Conservation (phyloP, 2,329 filamentous ascomycete genomes). For the Phialocephala subalpina region DNA sequence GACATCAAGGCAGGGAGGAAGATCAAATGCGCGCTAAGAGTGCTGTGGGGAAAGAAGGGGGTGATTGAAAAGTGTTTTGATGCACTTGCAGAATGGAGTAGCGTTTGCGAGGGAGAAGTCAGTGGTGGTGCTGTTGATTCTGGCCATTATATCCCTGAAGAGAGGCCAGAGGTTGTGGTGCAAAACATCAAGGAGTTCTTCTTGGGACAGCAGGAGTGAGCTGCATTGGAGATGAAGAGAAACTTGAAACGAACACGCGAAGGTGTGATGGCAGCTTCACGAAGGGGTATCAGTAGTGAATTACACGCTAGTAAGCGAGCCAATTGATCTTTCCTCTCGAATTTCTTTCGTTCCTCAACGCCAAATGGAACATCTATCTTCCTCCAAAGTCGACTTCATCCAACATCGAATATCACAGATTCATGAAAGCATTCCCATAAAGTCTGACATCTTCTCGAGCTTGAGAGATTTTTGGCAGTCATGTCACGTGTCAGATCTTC, state of each 20-base stretch:
- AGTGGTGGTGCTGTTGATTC: slow-evolving; percentile 53
- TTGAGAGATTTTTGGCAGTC: too few species aligned
- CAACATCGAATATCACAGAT: too few species aligned
- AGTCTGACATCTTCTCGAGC: too few species aligned
- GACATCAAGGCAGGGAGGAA: slow-evolving; percentile 53
- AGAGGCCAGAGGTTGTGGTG: slow-evolving; percentile 56
- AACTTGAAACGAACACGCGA: background rate
- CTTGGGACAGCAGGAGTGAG: background rate
- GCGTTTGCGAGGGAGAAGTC: slow-evolving; percentile 50
- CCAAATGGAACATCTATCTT: background rate
- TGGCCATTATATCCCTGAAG: slow-evolving; percentile 59
- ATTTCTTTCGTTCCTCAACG: background rate
- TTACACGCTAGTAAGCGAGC: background rate
- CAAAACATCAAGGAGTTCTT: slow-evolving; percentile 51
- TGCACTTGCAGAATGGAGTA: slow-evolving; percentile 57
- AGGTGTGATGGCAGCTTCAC: background rate
- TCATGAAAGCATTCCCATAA: too few species aligned
- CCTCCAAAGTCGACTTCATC: background rate
- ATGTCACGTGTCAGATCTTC: too few species aligned
- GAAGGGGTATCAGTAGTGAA: background rate
- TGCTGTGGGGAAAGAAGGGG: slow-evolving; percentile 59
- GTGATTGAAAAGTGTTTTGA: slow-evolving; percentile 59
- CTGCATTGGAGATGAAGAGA: background rate
- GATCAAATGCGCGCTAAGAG: slow-evolving; percentile 54
- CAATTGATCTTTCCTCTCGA: background rate